These are phyloP conservation scores for Colletotrichum cereale DNA, from an alignment of 2,329 filamentous ascomycete genomes.

Conservation along the genomic window DNA sequence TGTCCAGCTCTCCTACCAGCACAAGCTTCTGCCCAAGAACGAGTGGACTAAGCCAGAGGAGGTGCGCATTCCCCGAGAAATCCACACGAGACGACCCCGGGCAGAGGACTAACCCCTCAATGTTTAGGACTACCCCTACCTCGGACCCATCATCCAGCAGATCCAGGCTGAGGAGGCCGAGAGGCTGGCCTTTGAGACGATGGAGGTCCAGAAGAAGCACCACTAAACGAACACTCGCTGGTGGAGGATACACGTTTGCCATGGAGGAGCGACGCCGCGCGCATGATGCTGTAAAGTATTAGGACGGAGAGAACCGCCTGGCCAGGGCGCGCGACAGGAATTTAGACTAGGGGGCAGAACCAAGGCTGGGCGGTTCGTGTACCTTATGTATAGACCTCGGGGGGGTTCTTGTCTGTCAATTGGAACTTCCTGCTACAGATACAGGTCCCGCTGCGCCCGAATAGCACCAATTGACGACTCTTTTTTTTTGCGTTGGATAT, in stretches of 20 bases:
- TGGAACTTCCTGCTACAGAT: slow-evolving; percentile 37
- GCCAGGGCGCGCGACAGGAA: slow-evolving; percentile 31
- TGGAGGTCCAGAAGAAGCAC: slow-evolving; percentile 64
- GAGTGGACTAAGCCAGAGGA: slow-evolving; percentile 71
- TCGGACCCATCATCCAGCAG: slow-evolving; percentile 64
- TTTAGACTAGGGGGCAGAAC: slow-evolving; percentile 30
- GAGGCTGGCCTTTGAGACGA: slow-evolving; percentile 64
- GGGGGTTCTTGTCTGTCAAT: slow-evolving; percentile 40
- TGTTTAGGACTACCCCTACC: slow-evolving; percentile 65
- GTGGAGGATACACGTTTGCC: slow-evolving; percentile 5
- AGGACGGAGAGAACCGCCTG: slow-evolving; percentile 34
- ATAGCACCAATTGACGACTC: slow-evolving; percentile 33
- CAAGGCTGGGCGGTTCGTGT: slow-evolving; percentile 37
- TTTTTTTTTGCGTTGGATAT: slow-evolving; percentile 26
- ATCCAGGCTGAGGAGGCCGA: slow-evolving; percentile 64
- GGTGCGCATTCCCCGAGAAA: slow-evolving; percentile 50
- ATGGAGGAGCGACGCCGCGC: slow-evolving; percentile 24
- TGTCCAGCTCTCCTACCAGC: slow-evolving; percentile 78
- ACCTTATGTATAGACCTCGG: slow-evolving; percentile 43
- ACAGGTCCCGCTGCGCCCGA: slow-evolving; percentile 27
- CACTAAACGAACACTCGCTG: slow-evolving; percentile 35
- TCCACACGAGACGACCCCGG: neutral
- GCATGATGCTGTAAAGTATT: slow-evolving; percentile 38
- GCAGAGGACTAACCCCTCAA: slow-evolving; percentile 33
- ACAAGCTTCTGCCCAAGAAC: slow-evolving; percentile 73